Evolutionary conservation across 2,329 filamentous ascomycete genomes (phyloP), one percentile per base, ranked within the genome.

Genomic region (Teratosphaeria pseudoeucalypti): DNA sequence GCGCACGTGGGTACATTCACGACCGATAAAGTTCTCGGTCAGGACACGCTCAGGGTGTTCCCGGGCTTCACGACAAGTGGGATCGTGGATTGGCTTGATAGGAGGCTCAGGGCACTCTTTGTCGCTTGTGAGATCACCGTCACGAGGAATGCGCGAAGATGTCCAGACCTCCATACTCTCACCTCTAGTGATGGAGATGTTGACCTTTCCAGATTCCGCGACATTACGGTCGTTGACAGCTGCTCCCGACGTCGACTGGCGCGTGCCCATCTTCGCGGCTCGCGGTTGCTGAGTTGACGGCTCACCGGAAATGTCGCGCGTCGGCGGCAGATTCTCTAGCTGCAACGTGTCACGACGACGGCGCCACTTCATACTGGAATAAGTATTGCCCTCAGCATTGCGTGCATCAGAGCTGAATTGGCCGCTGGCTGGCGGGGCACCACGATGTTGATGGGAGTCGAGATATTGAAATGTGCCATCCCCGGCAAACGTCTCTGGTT

Each of bases 1-100:
- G 26, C 23, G 55, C 3, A 62, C 61, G 29, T 63, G 55, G 12
- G 54, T 54, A 27, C 59, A 61, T 43, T 62, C 57, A 3, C 29
- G 16, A n/a, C 63, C 63, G 34, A 64, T 64, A 23, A 54, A 54
- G 5, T 47, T 54, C 34, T 57, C 32, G 5, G 57, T 59, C 16
- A 63, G 23, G 12, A 59, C 29, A 7, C 37, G 49, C 16, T 53
- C 57, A 9, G 52, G 52, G 47, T 49, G 14, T 37, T 39, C 14
- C 37, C 12, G 3, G 55, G 56, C 54, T 29, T 23, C 34, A 26
- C 5, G 23, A 32, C 26, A 34, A 16, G 12, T 2, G 37, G 43
- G 34, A 27, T 59, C 54, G 49, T 59, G 53, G 16, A 58, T 55
- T n/a, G 26, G 26, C 43, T 49, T 49, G 43, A 49, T n/a, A 49